Evolutionary conservation across 768 basidiomycete genomes (phyloP).

Genomic region (Leucocoprinus birnbaumii): DNA sequence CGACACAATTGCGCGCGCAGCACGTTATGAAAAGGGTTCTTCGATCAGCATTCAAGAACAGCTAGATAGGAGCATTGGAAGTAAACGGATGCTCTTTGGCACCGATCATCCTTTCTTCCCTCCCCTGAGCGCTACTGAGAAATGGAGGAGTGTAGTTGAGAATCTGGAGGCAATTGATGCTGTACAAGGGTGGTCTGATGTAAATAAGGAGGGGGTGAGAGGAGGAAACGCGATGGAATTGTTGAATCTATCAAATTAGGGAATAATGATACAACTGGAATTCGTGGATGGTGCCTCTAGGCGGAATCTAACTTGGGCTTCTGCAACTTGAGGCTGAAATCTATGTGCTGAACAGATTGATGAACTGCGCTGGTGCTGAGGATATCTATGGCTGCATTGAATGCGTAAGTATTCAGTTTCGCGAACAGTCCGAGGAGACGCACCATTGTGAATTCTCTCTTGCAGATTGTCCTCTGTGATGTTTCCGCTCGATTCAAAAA

Average conservation of each 20-base stretch:
- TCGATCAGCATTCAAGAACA: conserved; percentile 18
- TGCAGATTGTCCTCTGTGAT: conserved; percentile 87
- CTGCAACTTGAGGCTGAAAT: conserved; percentile 97
- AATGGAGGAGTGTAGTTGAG: conserved; percentile 84
- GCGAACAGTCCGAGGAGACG: conserved; percentile 19
- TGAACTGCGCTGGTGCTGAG: conserved; percentile 88
- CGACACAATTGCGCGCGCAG: conserved; percentile 63
- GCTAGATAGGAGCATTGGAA: conserved; percentile 41
- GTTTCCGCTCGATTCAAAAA: conserved; percentile 93
- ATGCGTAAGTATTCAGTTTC: neutral
- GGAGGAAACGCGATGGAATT: conserved; percentile 73
- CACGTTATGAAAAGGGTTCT: conserved; percentile 37
- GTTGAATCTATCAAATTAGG: conserved; percentile 44
- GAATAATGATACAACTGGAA: neutral
- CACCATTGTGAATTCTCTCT: conserved; percentile 81
- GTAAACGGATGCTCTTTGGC: conserved; percentile 69
- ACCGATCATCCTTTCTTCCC: conserved; percentile 94
- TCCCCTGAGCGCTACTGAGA: conserved; percentile 61
- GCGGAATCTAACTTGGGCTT: conserved; percentile 34
- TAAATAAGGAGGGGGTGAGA: conserved; percentile 61
- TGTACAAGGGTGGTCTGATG: conserved; percentile 57
- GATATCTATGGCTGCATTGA: conserved; percentile 84
- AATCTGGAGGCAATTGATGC: conserved; percentile 77
- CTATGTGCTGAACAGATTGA: conserved; percentile 90
- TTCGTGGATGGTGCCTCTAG: neutral